phyloP scores from a whole-genome alignment of 2,329 filamentous ascomycete species.

The Hymenoscyphus occultus region DNA sequence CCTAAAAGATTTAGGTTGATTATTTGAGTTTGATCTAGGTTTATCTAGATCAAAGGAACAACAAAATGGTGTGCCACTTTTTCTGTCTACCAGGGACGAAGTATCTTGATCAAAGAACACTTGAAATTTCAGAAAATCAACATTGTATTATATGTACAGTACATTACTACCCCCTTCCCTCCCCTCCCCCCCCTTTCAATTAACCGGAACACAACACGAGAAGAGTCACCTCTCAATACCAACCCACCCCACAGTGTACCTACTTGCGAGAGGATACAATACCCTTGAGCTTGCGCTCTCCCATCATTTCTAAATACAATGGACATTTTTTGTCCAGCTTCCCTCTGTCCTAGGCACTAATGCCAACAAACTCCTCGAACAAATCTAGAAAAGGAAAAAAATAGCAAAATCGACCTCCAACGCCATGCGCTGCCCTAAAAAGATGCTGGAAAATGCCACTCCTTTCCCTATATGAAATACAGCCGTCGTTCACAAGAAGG shows the following conservation, averaged over 20 bases:
- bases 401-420: slow-evolving; percentile 15
- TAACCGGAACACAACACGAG: background rate
- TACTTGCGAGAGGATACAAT: background rate
- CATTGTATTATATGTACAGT: no score
- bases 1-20: no score
- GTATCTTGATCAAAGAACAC: no score
- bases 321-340: background rate
- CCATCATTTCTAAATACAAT: slow-evolving; percentile 18
- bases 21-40: no score
- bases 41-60: no score
- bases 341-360: background rate
- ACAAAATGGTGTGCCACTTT: no score
- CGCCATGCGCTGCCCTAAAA: slow-evolving; percentile 19
- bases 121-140: no score
- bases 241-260: background rate
- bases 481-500: background rate
- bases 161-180: no score
- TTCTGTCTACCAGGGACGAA: no score
- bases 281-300: background rate
- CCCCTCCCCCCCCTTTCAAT: background rate
- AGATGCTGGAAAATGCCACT: slow-evolving; percentile 6
- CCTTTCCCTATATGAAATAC: background rate
- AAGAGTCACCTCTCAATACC: background rate
- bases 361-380: background rate
- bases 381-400: background rate